phyloP scores from a whole-genome alignment of 1,284 basidiomycete genomes.

The Chalciporus sp. region DNA sequence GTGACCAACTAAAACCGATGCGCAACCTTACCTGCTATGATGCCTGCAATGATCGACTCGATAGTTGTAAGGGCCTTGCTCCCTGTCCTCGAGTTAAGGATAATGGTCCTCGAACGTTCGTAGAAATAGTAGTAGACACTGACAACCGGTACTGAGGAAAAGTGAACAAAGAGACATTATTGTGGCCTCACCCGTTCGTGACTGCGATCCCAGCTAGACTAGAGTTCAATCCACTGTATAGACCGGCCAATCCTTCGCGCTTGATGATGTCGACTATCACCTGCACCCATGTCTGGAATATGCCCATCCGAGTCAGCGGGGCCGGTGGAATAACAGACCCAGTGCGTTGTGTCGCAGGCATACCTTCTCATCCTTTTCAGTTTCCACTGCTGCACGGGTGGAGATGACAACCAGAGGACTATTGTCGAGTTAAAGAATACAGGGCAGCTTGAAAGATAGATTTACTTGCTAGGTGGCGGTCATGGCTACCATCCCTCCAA shows the following conservation, averaged over 20 bases:
- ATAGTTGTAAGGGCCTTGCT: slow-evolving; percentile 75
- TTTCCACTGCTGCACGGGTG: slow-evolving; percentile 91
- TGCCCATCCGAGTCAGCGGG: slow-evolving; percentile 22
- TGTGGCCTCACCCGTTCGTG: slow-evolving; percentile 76
- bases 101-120: slow-evolving; percentile 61
- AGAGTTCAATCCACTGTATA: slow-evolving; percentile 89
- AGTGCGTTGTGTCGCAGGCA: slow-evolving; percentile 13
- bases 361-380: slow-evolving; percentile 76
- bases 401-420: slow-evolving; percentile 93
- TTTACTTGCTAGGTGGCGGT: slow-evolving; percentile 73
- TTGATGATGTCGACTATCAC: slow-evolving; percentile 78
- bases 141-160: slow-evolving; percentile 2
- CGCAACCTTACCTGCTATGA: slow-evolving; percentile 73
- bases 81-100: slow-evolving; percentile 59
- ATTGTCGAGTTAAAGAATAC: slow-evolving; percentile 20
- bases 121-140: slow-evolving; percentile 88
- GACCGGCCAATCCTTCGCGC: slow-evolving; percentile 81
- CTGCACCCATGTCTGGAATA: slow-evolving; percentile 48
- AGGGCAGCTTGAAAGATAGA: not conserved
- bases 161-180: slow-evolving; percentile 6
- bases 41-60: slow-evolving; percentile 89
- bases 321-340: too few species aligned
- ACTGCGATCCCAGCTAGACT: slow-evolving; percentile 90
- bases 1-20: not conserved
- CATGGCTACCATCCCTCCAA: slow-evolving; percentile 92